These are phyloP conservation scores for Blepharisma stoltei DNA, from an alignment of 73 alveolate genomes.

Conservation along the genomic window DNA sequence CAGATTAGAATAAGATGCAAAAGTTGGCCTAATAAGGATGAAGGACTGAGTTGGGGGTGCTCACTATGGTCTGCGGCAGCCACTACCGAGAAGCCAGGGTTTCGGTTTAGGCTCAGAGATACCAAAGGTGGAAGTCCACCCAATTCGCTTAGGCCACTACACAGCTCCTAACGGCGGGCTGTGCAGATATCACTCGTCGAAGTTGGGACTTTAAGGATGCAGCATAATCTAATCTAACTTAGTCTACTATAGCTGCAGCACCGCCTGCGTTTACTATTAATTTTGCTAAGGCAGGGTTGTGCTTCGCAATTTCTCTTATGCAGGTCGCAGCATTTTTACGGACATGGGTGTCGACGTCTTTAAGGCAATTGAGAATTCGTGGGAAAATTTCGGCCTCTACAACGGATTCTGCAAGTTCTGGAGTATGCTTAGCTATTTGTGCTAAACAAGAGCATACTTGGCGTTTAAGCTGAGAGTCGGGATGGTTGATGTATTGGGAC, in stretches of 20 bases:
- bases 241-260: conserved; percentile 93
- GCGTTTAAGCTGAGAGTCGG: conserved; percentile 70
- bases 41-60: no score
- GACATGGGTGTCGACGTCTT: conserved; percentile 83
- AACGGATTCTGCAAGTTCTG: conserved; percentile 96
- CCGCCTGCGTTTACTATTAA: conserved; percentile 98
- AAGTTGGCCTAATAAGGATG: no score
- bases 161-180: no score
- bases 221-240: no score
- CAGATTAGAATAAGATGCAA: no score
- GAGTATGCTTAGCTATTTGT: conserved; percentile 98
- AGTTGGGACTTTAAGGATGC: no score
- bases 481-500: conserved; percentile 43
- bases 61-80: no score
- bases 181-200: no score
- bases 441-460: conserved; percentile 98
- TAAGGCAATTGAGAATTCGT: conserved; percentile 96
- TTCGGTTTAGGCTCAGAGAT: no score
- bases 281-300: conserved; percentile 97
- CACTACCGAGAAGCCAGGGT: no score
- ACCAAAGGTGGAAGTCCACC: no score
- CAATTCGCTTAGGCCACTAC: no score
- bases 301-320: conserved; percentile 98
- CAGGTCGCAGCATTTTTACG: conserved; percentile 99
- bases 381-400: conserved; percentile 99